Evolutionary conservation across 371 early-diverging fungal genomes (phyloP).

Genomic region (Gilbertella persicaria): DNA sequence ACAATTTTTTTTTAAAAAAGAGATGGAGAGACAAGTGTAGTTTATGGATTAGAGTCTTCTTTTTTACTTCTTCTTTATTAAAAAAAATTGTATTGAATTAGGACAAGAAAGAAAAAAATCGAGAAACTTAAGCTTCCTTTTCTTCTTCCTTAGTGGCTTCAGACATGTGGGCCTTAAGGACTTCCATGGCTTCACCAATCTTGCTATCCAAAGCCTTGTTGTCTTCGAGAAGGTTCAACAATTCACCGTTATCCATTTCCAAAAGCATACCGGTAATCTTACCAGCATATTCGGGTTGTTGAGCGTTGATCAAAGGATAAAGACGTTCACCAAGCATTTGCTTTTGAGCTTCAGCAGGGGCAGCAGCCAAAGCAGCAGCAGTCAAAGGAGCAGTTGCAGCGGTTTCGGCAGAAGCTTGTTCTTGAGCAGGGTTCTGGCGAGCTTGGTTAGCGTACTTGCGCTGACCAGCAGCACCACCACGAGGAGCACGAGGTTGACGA

Average conservation of each 20-base stretch:
- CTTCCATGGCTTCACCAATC: slow-evolving; percentile 88
- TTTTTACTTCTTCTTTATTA: neutral
- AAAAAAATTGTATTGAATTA: slow-evolving; percentile 5
- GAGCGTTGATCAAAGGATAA: slow-evolving; percentile 76
- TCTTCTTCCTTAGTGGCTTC: slow-evolving; percentile 22
- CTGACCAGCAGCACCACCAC: slow-evolving; percentile 61
- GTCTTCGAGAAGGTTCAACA: slow-evolving; percentile 86
- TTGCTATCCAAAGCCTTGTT: slow-evolving; percentile 69
- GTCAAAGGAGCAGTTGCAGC: slow-evolving; percentile 61
- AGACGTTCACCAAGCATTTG: slow-evolving; percentile 94
- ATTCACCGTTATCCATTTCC: slow-evolving; percentile 96
- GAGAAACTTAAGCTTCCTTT: slow-evolving; percentile 7
- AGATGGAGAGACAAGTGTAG: neutral
- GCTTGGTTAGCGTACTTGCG: slow-evolving; percentile 52
- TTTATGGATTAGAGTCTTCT: too few species aligned
- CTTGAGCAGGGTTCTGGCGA: slow-evolving; percentile 38
- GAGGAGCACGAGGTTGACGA: slow-evolving; percentile 58
- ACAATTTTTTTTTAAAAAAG: too few species aligned
- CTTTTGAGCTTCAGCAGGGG: slow-evolving; percentile 88
- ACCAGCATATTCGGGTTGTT: slow-evolving; percentile 81
- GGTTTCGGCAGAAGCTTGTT: slow-evolving; percentile 34
- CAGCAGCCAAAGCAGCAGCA: slow-evolving; percentile 81
- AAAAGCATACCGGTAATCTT: slow-evolving; percentile 99
- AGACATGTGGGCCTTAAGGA: slow-evolving; percentile 59
- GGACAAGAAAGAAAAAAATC: slow-evolving; percentile 14